Evolutionary conservation across 2,329 filamentous ascomycete species (phyloP).

Genomic region (Chaetomiaceae sp.): DNA sequence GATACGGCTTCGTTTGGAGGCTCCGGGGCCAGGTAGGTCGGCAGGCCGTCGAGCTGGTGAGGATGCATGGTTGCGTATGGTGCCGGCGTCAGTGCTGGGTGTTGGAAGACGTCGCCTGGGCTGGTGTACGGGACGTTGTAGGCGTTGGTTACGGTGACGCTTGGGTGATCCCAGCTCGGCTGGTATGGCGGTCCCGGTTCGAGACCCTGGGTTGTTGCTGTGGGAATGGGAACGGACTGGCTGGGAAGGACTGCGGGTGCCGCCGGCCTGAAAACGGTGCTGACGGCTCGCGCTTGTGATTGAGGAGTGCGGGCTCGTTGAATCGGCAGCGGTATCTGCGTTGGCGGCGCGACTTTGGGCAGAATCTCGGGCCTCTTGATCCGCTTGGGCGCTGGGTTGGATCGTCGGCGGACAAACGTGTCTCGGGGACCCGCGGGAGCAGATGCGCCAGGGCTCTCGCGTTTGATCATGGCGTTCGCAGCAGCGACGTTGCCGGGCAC

Average conservation of each 20-base stretch:
- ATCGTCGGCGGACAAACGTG: conserved; percentile 11
- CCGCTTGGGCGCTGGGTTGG: conserved; percentile 18
- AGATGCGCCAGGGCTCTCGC: conserved; percentile 15
- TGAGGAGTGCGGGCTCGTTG: conserved; percentile 19
- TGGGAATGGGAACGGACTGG: conserved; percentile 12
- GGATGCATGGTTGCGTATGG: conserved; percentile 14
- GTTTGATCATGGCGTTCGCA: background rate
- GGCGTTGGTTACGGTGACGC: conserved; percentile 13
- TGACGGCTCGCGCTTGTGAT: conserved; percentile 5
- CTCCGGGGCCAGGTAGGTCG: conserved; percentile 11
- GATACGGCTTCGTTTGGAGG: conserved; percentile 8
- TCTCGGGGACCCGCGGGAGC: background rate
- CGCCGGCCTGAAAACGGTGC: conserved; percentile 5
- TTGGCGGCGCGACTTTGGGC: conserved; percentile 14
- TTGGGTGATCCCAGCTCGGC: conserved; percentile 13
- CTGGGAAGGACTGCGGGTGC: conserved; percentile 14
- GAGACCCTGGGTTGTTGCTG: conserved; percentile 9
- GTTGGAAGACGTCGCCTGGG: conserved; percentile 16
- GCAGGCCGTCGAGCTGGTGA: conserved; percentile 10
- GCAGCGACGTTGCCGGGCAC: conserved; percentile 5
- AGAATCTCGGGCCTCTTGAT: conserved; percentile 18
- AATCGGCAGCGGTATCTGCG: conserved; percentile 20
- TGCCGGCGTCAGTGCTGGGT: conserved; percentile 11
- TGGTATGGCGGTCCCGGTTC: conserved; percentile 12
- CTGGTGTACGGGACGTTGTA: conserved; percentile 18